Conservation (phyloP, 2,329 filamentous ascomycete species). For the Juglanconis sp. region DNA sequence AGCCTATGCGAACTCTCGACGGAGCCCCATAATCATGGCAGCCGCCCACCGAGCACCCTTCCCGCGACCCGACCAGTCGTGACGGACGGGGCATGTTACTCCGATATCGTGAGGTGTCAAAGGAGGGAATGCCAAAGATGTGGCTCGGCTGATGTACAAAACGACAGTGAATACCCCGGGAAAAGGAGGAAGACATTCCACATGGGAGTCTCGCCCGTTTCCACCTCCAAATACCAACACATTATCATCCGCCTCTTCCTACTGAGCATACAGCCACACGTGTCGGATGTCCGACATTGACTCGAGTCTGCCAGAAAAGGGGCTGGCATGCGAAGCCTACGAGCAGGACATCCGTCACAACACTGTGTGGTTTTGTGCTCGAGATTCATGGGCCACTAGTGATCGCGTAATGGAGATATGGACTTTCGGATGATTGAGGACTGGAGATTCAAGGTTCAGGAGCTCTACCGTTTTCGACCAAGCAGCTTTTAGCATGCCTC, state of each 20-base stretch:
- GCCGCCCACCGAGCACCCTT: constrained; percentile 35
- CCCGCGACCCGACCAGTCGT: constrained; percentile 17
- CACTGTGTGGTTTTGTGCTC: background rate
- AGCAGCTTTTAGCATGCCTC: no score
- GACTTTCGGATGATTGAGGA: no score
- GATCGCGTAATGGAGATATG: no score
- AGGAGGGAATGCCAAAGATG: background rate
- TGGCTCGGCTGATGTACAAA: constrained; percentile 1
- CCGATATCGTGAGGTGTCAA: background rate
- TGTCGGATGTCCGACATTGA: background rate
- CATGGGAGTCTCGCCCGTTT: background rate
- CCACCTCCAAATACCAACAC: constrained; percentile 4
- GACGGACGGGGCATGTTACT: background rate
- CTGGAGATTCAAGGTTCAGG: no score
- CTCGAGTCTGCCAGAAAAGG: background rate
- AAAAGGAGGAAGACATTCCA: background rate
- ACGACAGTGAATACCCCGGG: background rate
- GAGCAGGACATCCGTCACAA: background rate
- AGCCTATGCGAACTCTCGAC: constrained; percentile 71
- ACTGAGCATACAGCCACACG: background rate
- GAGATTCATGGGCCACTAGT: no score
- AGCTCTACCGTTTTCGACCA: no score
- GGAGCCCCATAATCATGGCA: constrained; percentile 68
- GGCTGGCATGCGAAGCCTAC: background rate
- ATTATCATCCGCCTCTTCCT: background rate